phyloP scores from a whole-genome alignment of 202 grass and related monocot genomes.

The Thinopyrum obtusiflorum region DNA sequence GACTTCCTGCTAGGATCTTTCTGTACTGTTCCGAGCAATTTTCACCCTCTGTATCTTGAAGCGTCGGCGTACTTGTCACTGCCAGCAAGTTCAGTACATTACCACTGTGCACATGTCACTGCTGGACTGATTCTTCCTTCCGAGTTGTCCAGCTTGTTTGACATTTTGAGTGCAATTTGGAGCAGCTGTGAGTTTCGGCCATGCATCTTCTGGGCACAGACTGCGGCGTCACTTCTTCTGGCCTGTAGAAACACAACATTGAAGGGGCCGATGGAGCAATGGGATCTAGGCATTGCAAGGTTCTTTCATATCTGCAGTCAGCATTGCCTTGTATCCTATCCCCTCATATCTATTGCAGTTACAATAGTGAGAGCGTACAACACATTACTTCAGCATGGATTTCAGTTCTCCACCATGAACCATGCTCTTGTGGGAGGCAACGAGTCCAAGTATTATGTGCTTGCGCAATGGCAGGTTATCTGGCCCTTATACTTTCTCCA shows the following conservation, averaged over 20 bases:
- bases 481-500: neutral
- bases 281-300: neutral
- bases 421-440: neutral
- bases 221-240: neutral
- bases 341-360: neutral
- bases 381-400: neutral
- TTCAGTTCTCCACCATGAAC: neutral
- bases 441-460: too few relatives aligned
- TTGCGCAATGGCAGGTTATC: too few relatives aligned
- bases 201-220: neutral
- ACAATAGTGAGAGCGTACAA: neutral
- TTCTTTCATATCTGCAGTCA: neutral
- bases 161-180: neutral
- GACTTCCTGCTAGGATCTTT: too few relatives aligned
- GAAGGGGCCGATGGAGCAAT: neutral
- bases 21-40: too few relatives aligned
- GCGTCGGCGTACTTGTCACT: neutral
- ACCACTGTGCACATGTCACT: neutral
- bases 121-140: neutral
- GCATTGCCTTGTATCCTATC: neutral
- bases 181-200: neutral
- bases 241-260: neutral
- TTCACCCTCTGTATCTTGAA: neutral
- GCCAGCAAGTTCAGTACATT: neutral
- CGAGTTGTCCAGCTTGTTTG: neutral